Conservation (phyloP, 2,329 filamentous ascomycete genomes). For the Chaetomiaceae sp. region DNA sequence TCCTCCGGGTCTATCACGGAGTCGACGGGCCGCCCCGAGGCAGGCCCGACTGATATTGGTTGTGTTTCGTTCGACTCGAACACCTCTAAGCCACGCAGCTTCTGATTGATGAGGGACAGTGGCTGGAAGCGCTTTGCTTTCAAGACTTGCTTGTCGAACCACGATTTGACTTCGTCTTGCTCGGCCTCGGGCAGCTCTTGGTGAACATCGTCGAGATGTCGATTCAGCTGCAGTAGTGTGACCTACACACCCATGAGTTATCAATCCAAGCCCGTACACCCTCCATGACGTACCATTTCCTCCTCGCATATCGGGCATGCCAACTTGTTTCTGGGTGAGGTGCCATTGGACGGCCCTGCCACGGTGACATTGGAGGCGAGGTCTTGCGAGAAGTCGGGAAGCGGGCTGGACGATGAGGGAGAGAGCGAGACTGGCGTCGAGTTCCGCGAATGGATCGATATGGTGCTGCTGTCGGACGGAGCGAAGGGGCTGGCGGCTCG, state of each 20-base stretch:
- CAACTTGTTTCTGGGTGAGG: conserved; percentile 61
- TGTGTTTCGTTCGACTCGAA: conserved; percentile 84
- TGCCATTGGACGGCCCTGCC: conserved; percentile 48
- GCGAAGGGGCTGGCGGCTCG: conserved; percentile 33
- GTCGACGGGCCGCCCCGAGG: conserved; percentile 41
- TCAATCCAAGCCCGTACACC: no score
- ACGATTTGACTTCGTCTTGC: conserved; percentile 93
- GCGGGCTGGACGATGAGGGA: conserved; percentile 56
- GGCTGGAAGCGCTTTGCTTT: conserved; percentile 94
- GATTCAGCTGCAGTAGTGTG: conserved; percentile 87
- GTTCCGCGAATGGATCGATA: conserved; percentile 58
- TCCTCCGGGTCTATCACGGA: conserved; percentile 73
- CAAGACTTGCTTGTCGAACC: conserved; percentile 91
- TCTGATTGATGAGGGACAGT: conserved; percentile 86
- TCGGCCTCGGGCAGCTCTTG: conserved; percentile 83
- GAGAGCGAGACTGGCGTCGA: conserved; percentile 46
- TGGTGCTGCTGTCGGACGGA: conserved; percentile 11
- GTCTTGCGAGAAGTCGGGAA: conserved; percentile 71
- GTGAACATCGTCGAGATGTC: conserved; percentile 78
- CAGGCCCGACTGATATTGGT: conserved; percentile 34
- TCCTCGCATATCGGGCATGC: conserved; percentile 97
- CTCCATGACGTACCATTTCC: conserved; percentile 69
- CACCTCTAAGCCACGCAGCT: conserved; percentile 84
- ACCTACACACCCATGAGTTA: conserved; percentile 50
- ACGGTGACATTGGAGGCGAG: conserved; percentile 77